Conservation (phyloP, 2,329 filamentous ascomycete species). For the Diaporthe citrichinensis region DNA sequence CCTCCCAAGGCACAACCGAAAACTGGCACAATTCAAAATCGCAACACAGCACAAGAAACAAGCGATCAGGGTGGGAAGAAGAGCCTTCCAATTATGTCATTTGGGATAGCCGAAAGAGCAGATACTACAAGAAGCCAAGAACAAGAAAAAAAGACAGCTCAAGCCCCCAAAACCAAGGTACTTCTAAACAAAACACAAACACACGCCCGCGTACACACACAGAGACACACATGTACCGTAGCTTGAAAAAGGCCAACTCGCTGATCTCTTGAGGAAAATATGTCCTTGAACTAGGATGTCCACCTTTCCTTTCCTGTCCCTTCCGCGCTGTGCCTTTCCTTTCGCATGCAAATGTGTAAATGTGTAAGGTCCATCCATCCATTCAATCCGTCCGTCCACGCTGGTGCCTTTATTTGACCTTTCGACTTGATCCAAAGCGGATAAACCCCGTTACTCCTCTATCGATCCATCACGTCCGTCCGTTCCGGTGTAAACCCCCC, state of each 20-base stretch:
- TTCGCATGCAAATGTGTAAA: neutral
- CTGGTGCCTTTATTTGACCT: neutral
- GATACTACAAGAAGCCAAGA: conserved; percentile 2
- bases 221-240: neutral
- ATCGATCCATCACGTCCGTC: neutral
- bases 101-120: neutral
- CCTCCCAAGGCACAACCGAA: too few relatives aligned
- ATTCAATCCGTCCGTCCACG: neutral
- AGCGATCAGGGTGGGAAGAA: neutral
- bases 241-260: neutral
- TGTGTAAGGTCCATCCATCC: neutral
- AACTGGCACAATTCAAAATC: neutral
- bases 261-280: neutral
- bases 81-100: neutral
- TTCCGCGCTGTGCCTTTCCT: neutral
- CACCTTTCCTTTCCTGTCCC: neutral
- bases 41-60: neutral
- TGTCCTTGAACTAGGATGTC: neutral
- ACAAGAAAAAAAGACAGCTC: neutral
- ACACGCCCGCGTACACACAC: neutral
- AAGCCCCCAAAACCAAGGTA: neutral
- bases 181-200: neutral
- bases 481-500: neutral
- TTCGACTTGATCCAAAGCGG: neutral
- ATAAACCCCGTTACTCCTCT: neutral